phyloP scores from a whole-genome alignment of 2,329 filamentous ascomycete genomes.

The Aspergillus latus region DNA sequence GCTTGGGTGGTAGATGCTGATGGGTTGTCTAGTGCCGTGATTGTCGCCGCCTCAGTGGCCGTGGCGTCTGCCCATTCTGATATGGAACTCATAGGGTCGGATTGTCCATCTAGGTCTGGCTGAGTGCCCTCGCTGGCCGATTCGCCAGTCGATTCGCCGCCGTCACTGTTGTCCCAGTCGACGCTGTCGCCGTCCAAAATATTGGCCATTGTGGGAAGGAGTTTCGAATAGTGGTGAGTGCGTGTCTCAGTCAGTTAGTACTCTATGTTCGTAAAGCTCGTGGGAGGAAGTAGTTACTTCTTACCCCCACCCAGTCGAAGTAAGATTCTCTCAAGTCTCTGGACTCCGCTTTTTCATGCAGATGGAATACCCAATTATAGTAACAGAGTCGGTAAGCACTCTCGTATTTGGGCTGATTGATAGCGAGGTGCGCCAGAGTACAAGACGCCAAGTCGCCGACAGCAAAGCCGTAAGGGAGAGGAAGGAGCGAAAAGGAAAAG shows the following conservation, averaged over 20 bases:
- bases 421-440: background rate
- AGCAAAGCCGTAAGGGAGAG: slow-evolving; percentile 1
- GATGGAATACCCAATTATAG: background rate
- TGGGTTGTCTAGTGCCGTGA: background rate
- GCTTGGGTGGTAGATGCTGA: background rate
- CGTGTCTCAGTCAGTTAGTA: background rate
- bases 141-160: background rate
- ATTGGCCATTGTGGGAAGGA: background rate
- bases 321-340: background rate
- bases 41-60: background rate
- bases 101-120: background rate
- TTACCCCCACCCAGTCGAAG: slow-evolving; percentile 1
- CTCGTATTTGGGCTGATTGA: slow-evolving; percentile 2
- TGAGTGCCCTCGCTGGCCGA: background rate
- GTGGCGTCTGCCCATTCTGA: background rate
- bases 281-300: background rate
- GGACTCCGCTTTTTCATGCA: background rate
- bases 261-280: background rate
- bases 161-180: background rate
- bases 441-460: background rate
- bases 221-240: background rate
- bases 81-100: background rate
- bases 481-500: slow-evolving; percentile 5
- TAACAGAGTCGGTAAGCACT: background rate
- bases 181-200: background rate